Conservation (phyloP, 2,329 filamentous ascomycete genomes). For the Sphaerulina populicola region DNA sequence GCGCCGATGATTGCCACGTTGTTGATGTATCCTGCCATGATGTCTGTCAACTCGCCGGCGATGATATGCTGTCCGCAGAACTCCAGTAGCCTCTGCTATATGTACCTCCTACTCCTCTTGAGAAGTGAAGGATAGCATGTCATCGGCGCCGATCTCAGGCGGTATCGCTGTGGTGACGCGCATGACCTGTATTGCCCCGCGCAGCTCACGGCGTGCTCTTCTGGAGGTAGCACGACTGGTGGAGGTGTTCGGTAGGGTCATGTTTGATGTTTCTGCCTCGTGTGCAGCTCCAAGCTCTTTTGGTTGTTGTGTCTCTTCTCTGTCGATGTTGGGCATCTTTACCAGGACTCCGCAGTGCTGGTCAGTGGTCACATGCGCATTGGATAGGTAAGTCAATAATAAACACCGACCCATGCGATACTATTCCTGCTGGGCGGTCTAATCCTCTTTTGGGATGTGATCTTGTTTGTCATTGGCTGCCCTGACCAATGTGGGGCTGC, state of each 20-base stretch:
- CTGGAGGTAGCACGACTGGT: neutral
- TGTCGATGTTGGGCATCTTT: too few relatives aligned
- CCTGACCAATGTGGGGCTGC: too few relatives aligned
- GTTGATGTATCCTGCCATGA: slow-evolving; percentile 13
- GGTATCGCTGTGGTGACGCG: neutral
- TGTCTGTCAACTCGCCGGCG: neutral
- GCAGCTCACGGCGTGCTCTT: neutral
- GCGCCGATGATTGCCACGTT: slow-evolving; percentile 19
- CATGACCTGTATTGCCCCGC: neutral
- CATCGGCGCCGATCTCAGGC: neutral
- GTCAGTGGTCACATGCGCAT: too few relatives aligned
- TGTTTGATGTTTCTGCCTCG: neutral
- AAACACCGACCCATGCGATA: too few relatives aligned
- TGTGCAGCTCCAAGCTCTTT: neutral
- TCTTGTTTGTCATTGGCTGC: too few relatives aligned
- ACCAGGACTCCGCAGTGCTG: too few relatives aligned
- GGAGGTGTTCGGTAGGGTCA: neutral
- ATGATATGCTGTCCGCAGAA: neutral
- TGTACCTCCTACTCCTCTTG: neutral
- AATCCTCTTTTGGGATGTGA: too few relatives aligned
- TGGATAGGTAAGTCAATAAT: too few relatives aligned
- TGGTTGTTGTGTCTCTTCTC: too few relatives aligned
- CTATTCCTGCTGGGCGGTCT: too few relatives aligned
- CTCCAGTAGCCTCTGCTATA: neutral
- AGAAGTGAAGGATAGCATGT: neutral